Conservation (phyloP, 345 rosid genomes). For the Kernera saxatilis region DNA sequence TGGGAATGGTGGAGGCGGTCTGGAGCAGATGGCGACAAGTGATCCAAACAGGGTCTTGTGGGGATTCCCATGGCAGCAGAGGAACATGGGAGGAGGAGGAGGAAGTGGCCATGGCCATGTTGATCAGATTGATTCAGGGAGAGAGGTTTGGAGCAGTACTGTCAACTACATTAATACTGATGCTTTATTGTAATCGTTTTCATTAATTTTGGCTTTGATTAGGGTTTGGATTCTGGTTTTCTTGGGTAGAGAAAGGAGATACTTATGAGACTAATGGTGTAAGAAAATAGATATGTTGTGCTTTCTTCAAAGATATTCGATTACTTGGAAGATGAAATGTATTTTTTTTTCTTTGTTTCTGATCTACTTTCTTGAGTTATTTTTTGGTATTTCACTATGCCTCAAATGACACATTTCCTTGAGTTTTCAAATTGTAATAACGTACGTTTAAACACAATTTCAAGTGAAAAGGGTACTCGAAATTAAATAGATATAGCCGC, state of each 20-base stretch:
- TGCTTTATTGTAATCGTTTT: conserved; percentile 19
- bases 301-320: not conserved
- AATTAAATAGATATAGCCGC: not conserved
- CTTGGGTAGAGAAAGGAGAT: not conserved
- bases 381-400: not conserved
- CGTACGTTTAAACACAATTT: not conserved
- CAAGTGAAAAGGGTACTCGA: not conserved
- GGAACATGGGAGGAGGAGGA: conserved; percentile 29
- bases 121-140: conserved; percentile 38
- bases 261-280: not conserved
- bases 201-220: not conserved
- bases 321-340: conserved; percentile 4
- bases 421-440: not conserved
- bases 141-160: conserved; percentile 40
- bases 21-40: conserved; percentile 24
- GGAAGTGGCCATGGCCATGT: conserved; percentile 12
- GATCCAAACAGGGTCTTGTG: conserved; percentile 41
- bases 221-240: conserved; percentile 13
- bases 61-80: conserved; percentile 79
- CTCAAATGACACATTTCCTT: not conserved
- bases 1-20: conserved; percentile 28
- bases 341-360: not conserved
- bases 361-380: not conserved
- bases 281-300: conserved; percentile 1
- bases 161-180: conserved; percentile 35